Evolutionary conservation across 345 rosid species (phyloP), one percentile per base, ranked within the genome.

Genomic region (Mallotus nudiflorus): DNA sequence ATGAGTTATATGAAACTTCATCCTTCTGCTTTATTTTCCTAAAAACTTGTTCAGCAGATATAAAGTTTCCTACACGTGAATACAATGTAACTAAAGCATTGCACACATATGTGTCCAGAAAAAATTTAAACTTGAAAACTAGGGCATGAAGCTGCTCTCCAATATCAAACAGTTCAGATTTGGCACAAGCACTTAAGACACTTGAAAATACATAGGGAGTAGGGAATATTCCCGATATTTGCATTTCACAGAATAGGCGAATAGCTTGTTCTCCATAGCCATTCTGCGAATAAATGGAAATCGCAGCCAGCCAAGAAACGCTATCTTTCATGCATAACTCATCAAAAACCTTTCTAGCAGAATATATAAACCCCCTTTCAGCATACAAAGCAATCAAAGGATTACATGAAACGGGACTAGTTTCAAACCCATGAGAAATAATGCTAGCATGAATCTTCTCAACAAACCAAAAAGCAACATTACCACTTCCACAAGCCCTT

Each of bases 291-390:
- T 85, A 79, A 39, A 97, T 89, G 6, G 96, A 86, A 54, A 93
- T 86, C 89, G 91, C 86, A 1, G 96, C 90, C 59, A 93, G 85
- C 97, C 92, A 93, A 54, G 97, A 91, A 76, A 84, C 83, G 63
- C 82, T 84, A 79, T 91, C 96, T 75, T 86, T 93, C 13, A 65
- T 33, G 66, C 31, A 51, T 68, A 93, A 51, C 18, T 74, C 81
- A 73, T 82, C 82, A 68, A 93, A 93, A 76, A 91, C 80, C 81
- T 75, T 85, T 73, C 46, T 82, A 31, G 92, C 88, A 27, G 75
- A 55, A 77, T 58, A 73, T 27, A 88, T 49, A 64, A 72, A 80
- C 69, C 96, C 92, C 28, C 74, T 86, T 83, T 88, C 89, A 22
- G 83, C 81, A 65, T 89, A 91, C 73, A 84, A 63, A 81, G 89